Base-by-base conservation (phyloP, 768 basidiomycete species). In the Kwoniella dendrophila region DNA sequence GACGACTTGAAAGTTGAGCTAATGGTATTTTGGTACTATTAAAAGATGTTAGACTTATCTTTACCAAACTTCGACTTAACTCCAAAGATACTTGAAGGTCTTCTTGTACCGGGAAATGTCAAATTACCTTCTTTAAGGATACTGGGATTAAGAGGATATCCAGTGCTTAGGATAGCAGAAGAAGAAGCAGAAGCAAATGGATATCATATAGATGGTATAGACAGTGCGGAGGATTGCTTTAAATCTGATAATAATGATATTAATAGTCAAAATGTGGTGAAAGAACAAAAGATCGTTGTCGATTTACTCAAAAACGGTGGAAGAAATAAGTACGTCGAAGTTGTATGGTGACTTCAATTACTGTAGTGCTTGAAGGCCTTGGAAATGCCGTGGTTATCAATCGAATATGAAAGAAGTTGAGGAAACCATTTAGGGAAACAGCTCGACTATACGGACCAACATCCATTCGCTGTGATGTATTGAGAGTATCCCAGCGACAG, bases 31-130 rank as follows among this genome's bases (percentile, higher is more conserved):
- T 14, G 2, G 26, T 8, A 41, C 30, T 8, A 2, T 29, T 22
- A 16, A 22, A 5, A 70, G 68, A 57, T 64, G 22, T 45, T 70
- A 16, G 68, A 66, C 26, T 24, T 68, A 18, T 64, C 63, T 6
- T 62, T 40, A 32, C 56, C 56, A 11, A 55, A 53, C 20, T 40
- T 55, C 22, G 29, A 60, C 8, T 29, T 68, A 6, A 49, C 63
- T 10, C 4, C 44, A 4, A 49, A 30, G 8, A 6, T 54, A 1
- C 27, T 67, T 10, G 16, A 34, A 16, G 52, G 22, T 12, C 50
- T 67, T 5, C 43, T 67, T 8, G 40, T 56, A 12, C 62, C 66
- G 4, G 41, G 29, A 1, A 56, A 32, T 11, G 29, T 29, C 0
- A 60, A 55, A 14, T 26, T 66, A 30, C 64, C 64, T 18, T 66